Percentiles rank a stretch among this genome's conserved stretches.
phyloP scores from a whole-genome alignment of 2,329 filamentous ascomycete genomes.

The Pseudocercospora cruenta region DNA sequence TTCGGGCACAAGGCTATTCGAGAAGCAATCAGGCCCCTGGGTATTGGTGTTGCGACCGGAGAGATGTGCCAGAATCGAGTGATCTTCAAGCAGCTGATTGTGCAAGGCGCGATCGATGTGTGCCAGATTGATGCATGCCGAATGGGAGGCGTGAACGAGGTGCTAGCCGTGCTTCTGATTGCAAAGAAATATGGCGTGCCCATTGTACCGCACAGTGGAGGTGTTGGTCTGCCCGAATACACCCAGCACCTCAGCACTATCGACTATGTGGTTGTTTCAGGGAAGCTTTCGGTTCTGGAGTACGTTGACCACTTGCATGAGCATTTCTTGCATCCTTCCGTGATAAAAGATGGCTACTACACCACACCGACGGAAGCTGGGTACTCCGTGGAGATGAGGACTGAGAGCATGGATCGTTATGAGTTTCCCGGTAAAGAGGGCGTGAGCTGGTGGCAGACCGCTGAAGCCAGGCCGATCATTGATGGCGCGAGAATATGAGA shows the following conservation, averaged over 20 bases:
- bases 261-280: conserved; percentile 85
- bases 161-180: conserved; percentile 85
- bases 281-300: conserved; percentile 76
- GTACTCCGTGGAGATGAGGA: conserved; percentile 93
- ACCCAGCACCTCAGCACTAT: conserved; percentile 91
- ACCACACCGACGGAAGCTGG: conserved; percentile 80
- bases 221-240: conserved; percentile 89
- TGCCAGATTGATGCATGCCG: conserved; percentile 91
- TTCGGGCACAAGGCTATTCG: conserved; percentile 84
- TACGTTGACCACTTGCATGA: conserved; percentile 94
- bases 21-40: conserved; percentile 73
- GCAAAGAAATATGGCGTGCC: conserved; percentile 79
- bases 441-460: conserved; percentile 83
- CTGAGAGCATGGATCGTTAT: conserved; percentile 79
- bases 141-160: conserved; percentile 88
- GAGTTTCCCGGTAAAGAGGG: conserved; percentile 76
- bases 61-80: conserved; percentile 97
- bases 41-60: conserved; percentile 84
- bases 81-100: conserved; percentile 89
- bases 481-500: conserved; percentile 56
- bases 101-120: conserved; percentile 78
- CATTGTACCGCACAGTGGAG: conserved; percentile 85
- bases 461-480: conserved; percentile 75
- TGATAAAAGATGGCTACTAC: conserved; percentile 84
- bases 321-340: conserved; percentile 81